Base-by-base conservation (phyloP, 768 basidiomycete genomes). In the Lactarius hatsudake region DNA sequence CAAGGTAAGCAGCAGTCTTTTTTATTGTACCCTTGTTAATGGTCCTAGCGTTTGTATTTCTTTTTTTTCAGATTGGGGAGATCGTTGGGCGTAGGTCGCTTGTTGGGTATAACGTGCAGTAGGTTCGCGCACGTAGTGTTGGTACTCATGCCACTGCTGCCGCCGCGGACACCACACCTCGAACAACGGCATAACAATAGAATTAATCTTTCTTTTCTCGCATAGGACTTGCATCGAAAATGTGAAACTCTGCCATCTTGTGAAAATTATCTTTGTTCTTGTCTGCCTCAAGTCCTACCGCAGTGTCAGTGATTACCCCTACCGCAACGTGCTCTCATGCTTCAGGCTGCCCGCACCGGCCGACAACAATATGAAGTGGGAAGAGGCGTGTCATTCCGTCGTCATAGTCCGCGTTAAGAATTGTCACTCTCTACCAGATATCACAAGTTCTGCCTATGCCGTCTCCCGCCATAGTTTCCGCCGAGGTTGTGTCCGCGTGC, bases 81-180 rank as follows among this genome's bases (percentile, higher is more conserved):
- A 95, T 95, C 65, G 72, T 95, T 67, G 92, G 92, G 10, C 82
- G 93, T 71, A 85, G 92, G 78, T 86, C 85, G 76, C 74, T 94
- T 45, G 81, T 95, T 72, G 93, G 92, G 42, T 94, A 94, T 80
- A 85, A 87, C 65, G 73, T 91, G 67, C 80, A 67, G 62, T 67
- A 67, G 62, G 23, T 23, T 15, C 13, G 42, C 8, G 10, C 38
- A 17, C 30, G 20, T 32, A 12, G 17, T 26, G 17, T 42, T 18
- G 42, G 42, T 42, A 5, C 6, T 17, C 17, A 18, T 13, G 20
- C 26, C 8, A 18, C 20, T 32, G 28, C 54, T 43, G 42, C 32
- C 32, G 6, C 26, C 26, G 26, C 26, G 26, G 26, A 28, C 12
- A n/a, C 18, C n/a, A 26, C 48, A 12, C 48, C 10, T 5, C 4